A percentile compares a stretch with the other conserved stretches of the same genome.
Evolutionary conservation across 768 basidiomycete genomes (phyloP).

Genomic region (Mycena latifolia): DNA sequence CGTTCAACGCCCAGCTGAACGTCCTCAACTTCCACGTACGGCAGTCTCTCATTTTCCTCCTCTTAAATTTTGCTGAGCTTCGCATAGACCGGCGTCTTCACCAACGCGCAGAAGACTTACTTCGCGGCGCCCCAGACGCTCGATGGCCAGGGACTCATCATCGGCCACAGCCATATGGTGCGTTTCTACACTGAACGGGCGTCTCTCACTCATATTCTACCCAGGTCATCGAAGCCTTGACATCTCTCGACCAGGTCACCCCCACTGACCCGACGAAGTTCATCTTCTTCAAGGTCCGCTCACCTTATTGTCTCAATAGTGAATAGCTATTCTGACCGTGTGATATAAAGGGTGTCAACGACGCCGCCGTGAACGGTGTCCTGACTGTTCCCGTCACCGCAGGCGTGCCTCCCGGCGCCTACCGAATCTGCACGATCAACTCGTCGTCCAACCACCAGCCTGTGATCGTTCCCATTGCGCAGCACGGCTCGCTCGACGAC

Average conservation of each 20-base stretch:
- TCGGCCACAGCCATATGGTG: slow-evolving; percentile 71
- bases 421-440: slow-evolving; percentile 72
- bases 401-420: slow-evolving; percentile 69
- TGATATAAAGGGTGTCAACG: slow-evolving; percentile 56
- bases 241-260: not conserved
- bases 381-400: slow-evolving; percentile 50
- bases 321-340: too few relatives aligned
- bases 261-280: slow-evolving; percentile 51
- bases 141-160: slow-evolving; percentile 55
- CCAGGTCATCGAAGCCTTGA: slow-evolving; percentile 13
- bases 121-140: slow-evolving; percentile 64
- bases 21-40: slow-evolving; percentile 45
- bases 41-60: too few relatives aligned
- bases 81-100: slow-evolving; percentile 65
- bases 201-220: slow-evolving; percentile 29
- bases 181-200: not conserved
- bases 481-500: slow-evolving; percentile 66
- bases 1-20: slow-evolving; percentile 58
- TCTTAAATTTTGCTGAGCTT: not conserved
- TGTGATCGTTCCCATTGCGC: slow-evolving; percentile 59
- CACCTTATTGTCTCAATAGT: too few relatives aligned
- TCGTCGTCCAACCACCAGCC: slow-evolving; percentile 64
- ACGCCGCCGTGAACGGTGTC: slow-evolving; percentile 49
- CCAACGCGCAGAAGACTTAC: slow-evolving; percentile 63
- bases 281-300: slow-evolving; percentile 66